Percentiles rank a stretch among this genome's conserved stretches.
phyloP scores from a whole-genome alignment of 345 rosid species.

The Eucalyptus pauciflora region DNA sequence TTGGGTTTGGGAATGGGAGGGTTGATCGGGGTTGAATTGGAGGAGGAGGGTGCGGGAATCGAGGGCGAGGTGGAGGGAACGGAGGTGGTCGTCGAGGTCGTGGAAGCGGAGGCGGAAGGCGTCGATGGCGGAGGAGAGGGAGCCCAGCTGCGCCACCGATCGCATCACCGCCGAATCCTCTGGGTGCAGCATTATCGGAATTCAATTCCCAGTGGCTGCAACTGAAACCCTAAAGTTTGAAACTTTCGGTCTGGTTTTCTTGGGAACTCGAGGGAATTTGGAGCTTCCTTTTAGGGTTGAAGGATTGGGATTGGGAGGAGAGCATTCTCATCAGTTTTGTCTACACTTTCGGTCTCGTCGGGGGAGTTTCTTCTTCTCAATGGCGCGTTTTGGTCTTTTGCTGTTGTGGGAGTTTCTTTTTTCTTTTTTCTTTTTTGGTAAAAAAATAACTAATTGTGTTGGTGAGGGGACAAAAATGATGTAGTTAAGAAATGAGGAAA shows the following conservation, averaged over 20 bases:
- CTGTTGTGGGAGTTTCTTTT: background rate
- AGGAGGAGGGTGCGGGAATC: background rate
- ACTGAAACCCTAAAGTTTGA: background rate
- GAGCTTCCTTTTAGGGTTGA: background rate
- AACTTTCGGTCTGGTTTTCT: too few relatives aligned
- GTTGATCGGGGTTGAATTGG: background rate
- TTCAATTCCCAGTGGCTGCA: background rate
- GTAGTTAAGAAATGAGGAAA: too few relatives aligned
- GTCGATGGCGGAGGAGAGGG: conserved; percentile 23
- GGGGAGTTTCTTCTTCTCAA: too few relatives aligned
- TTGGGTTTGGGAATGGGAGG: background rate
- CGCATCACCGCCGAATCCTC: background rate
- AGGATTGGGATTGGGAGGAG: background rate
- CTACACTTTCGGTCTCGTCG: too few relatives aligned
- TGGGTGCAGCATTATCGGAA: background rate
- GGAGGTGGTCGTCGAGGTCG: conserved; percentile 42
- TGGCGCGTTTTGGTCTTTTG: background rate
- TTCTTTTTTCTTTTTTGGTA: too few relatives aligned
- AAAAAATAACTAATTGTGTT: too few relatives aligned
- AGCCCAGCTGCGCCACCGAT: background rate
- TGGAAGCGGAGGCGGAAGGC: conserved; percentile 31
- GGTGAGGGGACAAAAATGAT: too few relatives aligned
- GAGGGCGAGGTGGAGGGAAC: conserved; percentile 25
- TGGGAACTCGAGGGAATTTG: background rate
- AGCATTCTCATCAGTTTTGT: too few relatives aligned